Conservation (phyloP, 306 rosid species). For the Sicyos edulis region DNA sequence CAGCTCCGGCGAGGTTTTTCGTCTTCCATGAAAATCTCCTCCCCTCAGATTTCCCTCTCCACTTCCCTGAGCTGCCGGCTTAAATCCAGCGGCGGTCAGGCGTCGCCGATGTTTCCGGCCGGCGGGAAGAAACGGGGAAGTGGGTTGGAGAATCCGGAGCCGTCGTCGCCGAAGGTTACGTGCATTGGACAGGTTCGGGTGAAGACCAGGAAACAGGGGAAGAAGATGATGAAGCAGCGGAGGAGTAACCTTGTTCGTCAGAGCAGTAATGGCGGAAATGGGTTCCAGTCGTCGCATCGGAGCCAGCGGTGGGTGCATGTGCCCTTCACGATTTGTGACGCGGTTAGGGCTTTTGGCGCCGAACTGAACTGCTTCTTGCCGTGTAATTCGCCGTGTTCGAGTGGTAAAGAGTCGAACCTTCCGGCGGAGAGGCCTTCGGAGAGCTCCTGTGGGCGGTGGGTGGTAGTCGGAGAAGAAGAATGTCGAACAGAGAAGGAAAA, state of each 20-base stretch:
- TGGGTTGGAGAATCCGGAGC: constrained; percentile 80
- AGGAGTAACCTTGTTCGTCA: constrained; percentile 19
- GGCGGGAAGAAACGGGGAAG: constrained; percentile 56
- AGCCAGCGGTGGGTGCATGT: constrained; percentile 86
- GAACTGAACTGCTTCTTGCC: constrained; percentile 83
- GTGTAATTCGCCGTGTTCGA: constrained; percentile 58
- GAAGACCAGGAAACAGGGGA: constrained; percentile 81
- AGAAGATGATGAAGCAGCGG: constrained; percentile 47
- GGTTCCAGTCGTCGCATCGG: constrained; percentile 40
- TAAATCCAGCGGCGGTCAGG: constrained; percentile 62
- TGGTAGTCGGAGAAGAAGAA: constrained; percentile 46
- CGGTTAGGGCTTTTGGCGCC: constrained; percentile 53
- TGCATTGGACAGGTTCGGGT: constrained; percentile 95
- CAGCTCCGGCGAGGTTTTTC: constrained; percentile 62
- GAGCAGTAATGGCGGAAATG: constrained; percentile 1
- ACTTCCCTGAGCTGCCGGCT: constrained; percentile 72
- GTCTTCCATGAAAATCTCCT: constrained; percentile 82
- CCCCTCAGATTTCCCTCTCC: constrained; percentile 76
- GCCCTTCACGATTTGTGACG: constrained; percentile 82
- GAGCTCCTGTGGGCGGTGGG: constrained; percentile 54
- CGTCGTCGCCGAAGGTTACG: constrained; percentile 90
- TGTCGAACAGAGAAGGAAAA: constrained; percentile 16
- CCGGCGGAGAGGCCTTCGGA: constrained; percentile 23
- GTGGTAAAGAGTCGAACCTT: constrained; percentile 30
- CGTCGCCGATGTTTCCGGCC: constrained; percentile 88